phyloP scores from a whole-genome alignment of 768 basidiomycete species.

The Tephrocybe sp. region DNA sequence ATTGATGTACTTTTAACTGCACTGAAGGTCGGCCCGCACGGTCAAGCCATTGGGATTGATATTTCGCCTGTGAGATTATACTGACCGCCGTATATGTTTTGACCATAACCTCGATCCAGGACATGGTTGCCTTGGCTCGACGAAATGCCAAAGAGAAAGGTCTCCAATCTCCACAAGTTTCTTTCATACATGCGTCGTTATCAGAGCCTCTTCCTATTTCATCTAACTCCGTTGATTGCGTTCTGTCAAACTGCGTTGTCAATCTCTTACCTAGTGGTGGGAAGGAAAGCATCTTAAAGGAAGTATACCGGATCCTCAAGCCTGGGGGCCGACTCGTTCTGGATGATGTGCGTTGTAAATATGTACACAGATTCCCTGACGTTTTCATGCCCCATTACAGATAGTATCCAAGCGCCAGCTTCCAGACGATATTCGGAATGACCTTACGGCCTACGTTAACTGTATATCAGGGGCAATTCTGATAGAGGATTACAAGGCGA shows the following conservation, averaged over 20 bases:
- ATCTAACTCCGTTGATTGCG: conserved; percentile 47
- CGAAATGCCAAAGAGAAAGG: conserved; percentile 37
- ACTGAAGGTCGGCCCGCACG: conserved; percentile 42
- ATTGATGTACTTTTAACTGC: conserved; percentile 56
- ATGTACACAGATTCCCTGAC: background rate
- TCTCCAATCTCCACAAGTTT: conserved; percentile 44
- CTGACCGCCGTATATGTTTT: background rate
- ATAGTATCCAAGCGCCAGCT: conserved; percentile 44
- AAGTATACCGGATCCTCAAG: conserved; percentile 48
- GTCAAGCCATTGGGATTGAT: conserved; percentile 55
- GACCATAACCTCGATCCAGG: conserved; percentile 26
- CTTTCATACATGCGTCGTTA: conserved; percentile 43
- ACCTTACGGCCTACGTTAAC: conserved; percentile 37
- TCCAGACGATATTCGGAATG: conserved; percentile 36
- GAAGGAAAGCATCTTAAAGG: conserved; percentile 41
- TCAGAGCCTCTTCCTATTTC: conserved; percentile 45
- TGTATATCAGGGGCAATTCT: conserved; percentile 48
- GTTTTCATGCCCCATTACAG: conserved; percentile 23
- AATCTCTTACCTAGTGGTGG: conserved; percentile 43
- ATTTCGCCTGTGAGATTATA: conserved; percentile 36
- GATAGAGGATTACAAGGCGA: conserved; percentile 32
- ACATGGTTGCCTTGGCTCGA: conserved; percentile 51
- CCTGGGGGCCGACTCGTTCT: conserved; percentile 52
- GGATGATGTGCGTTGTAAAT: conserved; percentile 39
- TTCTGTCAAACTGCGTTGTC: conserved; percentile 58